Evolutionary conservation across 495 filamentous ascomycete genomes (phyloP).

Genomic region (Neohortaea acidophila): DNA sequence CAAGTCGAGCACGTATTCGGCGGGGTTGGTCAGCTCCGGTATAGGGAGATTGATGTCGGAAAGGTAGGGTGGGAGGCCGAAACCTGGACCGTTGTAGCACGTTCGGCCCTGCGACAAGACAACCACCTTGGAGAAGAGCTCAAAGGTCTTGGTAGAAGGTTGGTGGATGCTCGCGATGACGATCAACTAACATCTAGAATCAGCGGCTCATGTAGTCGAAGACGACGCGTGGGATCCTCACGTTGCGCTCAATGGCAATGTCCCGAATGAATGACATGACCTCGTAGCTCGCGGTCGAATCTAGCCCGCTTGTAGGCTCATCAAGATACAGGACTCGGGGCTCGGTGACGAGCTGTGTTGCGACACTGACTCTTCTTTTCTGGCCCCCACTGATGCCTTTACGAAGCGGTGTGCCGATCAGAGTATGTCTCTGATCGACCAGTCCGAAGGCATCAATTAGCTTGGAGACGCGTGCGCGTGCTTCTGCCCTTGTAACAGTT

Average conservation of each 20-base stretch:
- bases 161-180: constrained; percentile 73
- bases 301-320: constrained; percentile 67
- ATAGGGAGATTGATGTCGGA: constrained; percentile 39
- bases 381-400: constrained; percentile 73
- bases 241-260: constrained; percentile 50
- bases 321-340: constrained; percentile 69
- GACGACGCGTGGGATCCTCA: constrained; percentile 21
- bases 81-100: constrained; percentile 51
- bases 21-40: constrained; percentile 55
- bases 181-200: constrained; percentile 36
- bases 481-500: constrained; percentile 32
- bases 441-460: constrained; percentile 50
- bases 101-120: constrained; percentile 53
- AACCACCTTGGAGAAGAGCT: constrained; percentile 62
- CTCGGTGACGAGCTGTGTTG: constrained; percentile 60
- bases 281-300: constrained; percentile 53
- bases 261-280: constrained; percentile 49
- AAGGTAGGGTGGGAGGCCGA: constrained; percentile 41
- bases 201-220: not conserved
- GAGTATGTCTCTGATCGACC: constrained; percentile 42
- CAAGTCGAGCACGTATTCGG: constrained; percentile 59
- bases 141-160: constrained; percentile 59
- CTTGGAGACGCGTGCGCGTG: constrained; percentile 38
- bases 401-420: constrained; percentile 63
- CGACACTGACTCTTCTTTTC: constrained; percentile 62